Percentiles rank a stretch among this genome's conserved stretches.
Conservation (phyloP, 140 eudicot species). For the Anethum foeniculum region DNA sequence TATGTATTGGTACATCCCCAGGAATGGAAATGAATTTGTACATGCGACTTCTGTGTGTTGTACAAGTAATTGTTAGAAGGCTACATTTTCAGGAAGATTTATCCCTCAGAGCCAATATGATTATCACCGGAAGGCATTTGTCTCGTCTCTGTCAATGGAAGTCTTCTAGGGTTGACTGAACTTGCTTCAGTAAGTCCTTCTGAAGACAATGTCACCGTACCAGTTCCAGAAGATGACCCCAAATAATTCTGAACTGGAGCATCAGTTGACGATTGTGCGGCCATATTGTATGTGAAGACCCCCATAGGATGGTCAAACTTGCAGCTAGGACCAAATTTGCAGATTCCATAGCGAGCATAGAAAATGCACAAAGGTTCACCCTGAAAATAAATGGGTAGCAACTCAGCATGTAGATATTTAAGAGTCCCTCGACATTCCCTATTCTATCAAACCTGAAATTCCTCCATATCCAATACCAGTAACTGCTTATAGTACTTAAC, state of each 20-base stretch:
- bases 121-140: conserved; percentile 54
- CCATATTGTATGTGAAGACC: conserved; percentile 44
- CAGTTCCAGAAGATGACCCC: conserved; percentile 56
- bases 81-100: conserved; percentile 20
- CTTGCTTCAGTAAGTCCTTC: conserved; percentile 41
- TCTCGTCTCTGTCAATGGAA: conserved; percentile 58
- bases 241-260: conserved; percentile 37
- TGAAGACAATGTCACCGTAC: conserved; percentile 38
- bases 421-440: neutral
- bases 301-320: conserved; percentile 98
- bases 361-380: conserved; percentile 92
- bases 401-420: neutral
- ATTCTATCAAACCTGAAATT: neutral
- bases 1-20: conserved; percentile 54
- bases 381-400: conserved; percentile 32
- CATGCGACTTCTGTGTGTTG: conserved; percentile 32
- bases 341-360: conserved; percentile 88
- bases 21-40: conserved; percentile 55
- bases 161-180: conserved; percentile 31
- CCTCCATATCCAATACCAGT: neutral
- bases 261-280: conserved; percentile 50
- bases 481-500: neutral
- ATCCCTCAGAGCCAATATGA: conserved; percentile 49
- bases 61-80: conserved; percentile 26
- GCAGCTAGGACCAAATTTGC: conserved; percentile 99